A percentile compares a stretch with the other conserved stretches of the same genome.
phyloP scores from a whole-genome alignment of 805 yeast species.

The Ogataea naganishii region DNA sequence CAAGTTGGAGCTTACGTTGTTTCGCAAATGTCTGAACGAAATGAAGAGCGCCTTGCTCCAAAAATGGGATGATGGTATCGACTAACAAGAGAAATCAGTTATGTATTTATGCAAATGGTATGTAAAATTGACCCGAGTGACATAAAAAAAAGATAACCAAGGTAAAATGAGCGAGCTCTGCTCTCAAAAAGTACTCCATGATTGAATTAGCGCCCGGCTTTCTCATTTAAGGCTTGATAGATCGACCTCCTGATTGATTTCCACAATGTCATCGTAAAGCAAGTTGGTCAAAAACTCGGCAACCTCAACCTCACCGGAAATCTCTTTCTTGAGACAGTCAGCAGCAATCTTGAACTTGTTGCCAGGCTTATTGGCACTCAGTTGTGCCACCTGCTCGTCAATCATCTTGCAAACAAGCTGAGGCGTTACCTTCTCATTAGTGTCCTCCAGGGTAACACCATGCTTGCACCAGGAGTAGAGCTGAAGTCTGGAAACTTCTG shows the following conservation, averaged over 20 bases:
- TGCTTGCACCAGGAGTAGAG: conserved; percentile 80
- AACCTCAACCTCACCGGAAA: conserved; percentile 55
- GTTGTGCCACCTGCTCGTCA: conserved; percentile 51
- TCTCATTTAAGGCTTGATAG: conserved; percentile 18
- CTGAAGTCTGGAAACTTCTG: conserved; percentile 79
- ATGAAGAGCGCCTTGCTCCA: no score
- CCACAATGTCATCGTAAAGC: conserved; percentile 65
- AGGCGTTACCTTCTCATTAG: conserved; percentile 50
- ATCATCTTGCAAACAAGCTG: conserved; percentile 49
- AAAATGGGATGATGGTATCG: no score
- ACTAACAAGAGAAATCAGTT: no score
- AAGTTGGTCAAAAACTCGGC: conserved; percentile 72
- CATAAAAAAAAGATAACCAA: no score
- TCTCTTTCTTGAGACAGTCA: conserved; percentile 63
- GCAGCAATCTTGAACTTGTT: conserved; percentile 67
- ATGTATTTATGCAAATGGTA: no score
- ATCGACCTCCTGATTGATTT: conserved; percentile 27
- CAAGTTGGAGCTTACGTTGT: no score
- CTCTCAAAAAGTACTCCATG: no score
- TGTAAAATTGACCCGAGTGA: no score
- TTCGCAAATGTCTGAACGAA: no score
- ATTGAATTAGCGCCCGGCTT: no score
- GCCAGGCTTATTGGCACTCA: conserved; percentile 40
- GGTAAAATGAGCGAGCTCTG: no score
- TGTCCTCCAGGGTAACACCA: conserved; percentile 48